These are phyloP conservation scores for Oryza nivara DNA, from an alignment of 176 grass and related monocot species.

Conservation along the genomic window DNA sequence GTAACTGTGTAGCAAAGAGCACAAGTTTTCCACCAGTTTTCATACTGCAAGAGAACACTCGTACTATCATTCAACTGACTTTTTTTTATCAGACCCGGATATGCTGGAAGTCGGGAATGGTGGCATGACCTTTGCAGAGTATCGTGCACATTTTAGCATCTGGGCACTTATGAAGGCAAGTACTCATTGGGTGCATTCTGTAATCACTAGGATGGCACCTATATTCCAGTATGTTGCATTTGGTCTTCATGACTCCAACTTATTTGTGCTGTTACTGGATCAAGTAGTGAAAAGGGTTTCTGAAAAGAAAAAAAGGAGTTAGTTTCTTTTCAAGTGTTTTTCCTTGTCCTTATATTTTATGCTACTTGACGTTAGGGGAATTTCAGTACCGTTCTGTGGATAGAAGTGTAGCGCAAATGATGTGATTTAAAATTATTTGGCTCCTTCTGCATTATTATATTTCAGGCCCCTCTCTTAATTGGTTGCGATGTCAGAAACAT, in stretches of 20 bases:
- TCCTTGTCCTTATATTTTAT: not conserved
- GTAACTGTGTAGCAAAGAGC: slow-evolving; percentile 43
- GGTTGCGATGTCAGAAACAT: slow-evolving; percentile 98
- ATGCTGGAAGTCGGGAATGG: slow-evolving; percentile 95
- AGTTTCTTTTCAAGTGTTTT: not conserved
- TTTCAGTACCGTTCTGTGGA: not conserved
- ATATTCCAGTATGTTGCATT: not conserved
- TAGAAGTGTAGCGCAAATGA: not conserved
- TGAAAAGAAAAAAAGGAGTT: not conserved
- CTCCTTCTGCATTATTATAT: not conserved
- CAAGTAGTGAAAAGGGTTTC: not conserved
- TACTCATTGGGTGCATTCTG: not conserved
- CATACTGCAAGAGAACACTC: not conserved
- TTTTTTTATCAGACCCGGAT: slow-evolving; percentile 71
- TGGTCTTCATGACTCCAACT: not conserved
- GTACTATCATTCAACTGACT: not conserved
- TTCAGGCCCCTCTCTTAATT: slow-evolving; percentile 97
- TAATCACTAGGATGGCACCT: not conserved
- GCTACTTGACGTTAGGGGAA: not conserved
- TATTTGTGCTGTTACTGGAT: not conserved
- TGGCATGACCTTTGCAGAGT: slow-evolving; percentile 85
- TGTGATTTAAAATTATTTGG: not conserved
- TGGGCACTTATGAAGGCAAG: slow-evolving; percentile 95
- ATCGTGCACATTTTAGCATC: slow-evolving; percentile 93
- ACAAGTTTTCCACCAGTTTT: slow-evolving; percentile 2